Conservation (phyloP, 2,329 filamentous ascomycete genomes). For the Phyllachora maydis region DNA sequence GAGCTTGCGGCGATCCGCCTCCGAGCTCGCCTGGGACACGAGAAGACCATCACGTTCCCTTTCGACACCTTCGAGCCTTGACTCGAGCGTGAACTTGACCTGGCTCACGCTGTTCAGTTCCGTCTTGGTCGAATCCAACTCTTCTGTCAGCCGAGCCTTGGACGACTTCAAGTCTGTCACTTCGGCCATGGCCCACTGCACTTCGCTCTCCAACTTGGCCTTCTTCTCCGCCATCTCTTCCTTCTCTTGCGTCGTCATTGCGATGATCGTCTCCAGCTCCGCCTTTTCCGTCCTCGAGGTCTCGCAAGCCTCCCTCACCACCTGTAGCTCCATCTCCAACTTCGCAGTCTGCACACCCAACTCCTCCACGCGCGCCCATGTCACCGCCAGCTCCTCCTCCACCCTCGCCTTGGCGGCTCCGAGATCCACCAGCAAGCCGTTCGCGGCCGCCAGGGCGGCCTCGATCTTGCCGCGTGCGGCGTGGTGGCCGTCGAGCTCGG, state of each 20-base stretch:
- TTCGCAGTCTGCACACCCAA: slow-evolving; percentile 5
- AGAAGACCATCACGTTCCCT: too few species aligned
- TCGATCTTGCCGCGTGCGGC: neutral
- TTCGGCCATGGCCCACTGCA: too few species aligned
- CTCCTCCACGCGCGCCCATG: slow-evolving; percentile 5
- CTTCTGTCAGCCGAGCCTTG: too few species aligned
- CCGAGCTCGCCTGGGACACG: too few species aligned
- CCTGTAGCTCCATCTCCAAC: slow-evolving; percentile 6
- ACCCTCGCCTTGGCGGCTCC: slow-evolving; percentile 5
- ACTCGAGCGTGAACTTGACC: too few species aligned
- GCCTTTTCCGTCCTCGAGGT: slow-evolving; percentile 4
- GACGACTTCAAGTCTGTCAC: too few species aligned
- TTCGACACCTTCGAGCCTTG: too few species aligned
- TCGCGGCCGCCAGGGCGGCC: slow-evolving; percentile 4
- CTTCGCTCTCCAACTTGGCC: too few species aligned
- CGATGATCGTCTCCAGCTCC: slow-evolving; percentile 5
- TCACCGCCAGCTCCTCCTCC: slow-evolving; percentile 8
- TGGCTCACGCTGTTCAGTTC: too few species aligned
- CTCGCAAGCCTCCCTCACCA: slow-evolving; percentile 5
- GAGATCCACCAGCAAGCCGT: slow-evolving; percentile 2
- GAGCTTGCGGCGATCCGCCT: too few species aligned
- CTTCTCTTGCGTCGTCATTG: slow-evolving; percentile 6
- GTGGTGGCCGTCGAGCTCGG: neutral
- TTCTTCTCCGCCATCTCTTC: too few species aligned
- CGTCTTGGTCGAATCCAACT: too few species aligned